These are phyloP conservation scores for Pythium monospermum DNA, from an alignment of 352 stramenopile species.

Conservation along the genomic window DNA sequence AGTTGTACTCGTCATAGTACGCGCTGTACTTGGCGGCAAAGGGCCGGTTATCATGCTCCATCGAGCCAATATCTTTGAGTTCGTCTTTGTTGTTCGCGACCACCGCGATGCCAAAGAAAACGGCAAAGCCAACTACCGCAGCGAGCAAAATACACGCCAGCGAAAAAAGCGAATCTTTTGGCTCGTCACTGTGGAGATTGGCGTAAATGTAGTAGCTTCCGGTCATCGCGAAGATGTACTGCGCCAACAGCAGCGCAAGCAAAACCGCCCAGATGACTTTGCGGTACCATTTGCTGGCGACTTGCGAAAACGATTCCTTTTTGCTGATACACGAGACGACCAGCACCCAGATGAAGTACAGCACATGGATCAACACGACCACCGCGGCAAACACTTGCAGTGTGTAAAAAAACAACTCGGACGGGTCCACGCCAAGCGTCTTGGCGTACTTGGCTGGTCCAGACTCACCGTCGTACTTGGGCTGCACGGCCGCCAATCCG, in stretches of 20 bases:
- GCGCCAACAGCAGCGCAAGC: slow-evolving; percentile 64
- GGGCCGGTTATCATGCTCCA: slow-evolving; percentile 67
- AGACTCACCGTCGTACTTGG: slow-evolving; percentile 37
- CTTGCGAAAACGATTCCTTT: slow-evolving; percentile 52
- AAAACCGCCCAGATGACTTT: slow-evolving; percentile 77
- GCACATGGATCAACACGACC: slow-evolving; percentile 46
- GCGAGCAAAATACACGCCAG: slow-evolving; percentile 44
- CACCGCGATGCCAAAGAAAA: slow-evolving; percentile 67
- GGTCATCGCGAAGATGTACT: slow-evolving; percentile 87
- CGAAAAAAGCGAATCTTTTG: slow-evolving; percentile 30
- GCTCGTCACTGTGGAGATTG: slow-evolving; percentile 26
- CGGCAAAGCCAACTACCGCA: slow-evolving; percentile 40
- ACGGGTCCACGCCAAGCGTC: slow-evolving; percentile 52
- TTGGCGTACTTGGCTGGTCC: slow-evolving; percentile 65
- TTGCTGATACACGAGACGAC: slow-evolving; percentile 43
- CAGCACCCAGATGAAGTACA: slow-evolving; percentile 59
- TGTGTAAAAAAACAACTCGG: slow-evolving; percentile 82
- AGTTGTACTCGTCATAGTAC: slow-evolving; percentile 89
- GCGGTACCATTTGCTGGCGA: slow-evolving; percentile 65
- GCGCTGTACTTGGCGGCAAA: slow-evolving; percentile 82
- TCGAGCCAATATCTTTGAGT: slow-evolving; percentile 67
- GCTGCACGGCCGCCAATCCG: slow-evolving; percentile 13
- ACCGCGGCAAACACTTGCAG: slow-evolving; percentile 57
- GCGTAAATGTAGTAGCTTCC: slow-evolving; percentile 70
- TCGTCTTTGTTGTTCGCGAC: slow-evolving; percentile 62